Percentiles rank a stretch among this genome's conserved stretches.
Conservation (phyloP, 345 rosid species). For the Eucalyptus tenuipes region DNA sequence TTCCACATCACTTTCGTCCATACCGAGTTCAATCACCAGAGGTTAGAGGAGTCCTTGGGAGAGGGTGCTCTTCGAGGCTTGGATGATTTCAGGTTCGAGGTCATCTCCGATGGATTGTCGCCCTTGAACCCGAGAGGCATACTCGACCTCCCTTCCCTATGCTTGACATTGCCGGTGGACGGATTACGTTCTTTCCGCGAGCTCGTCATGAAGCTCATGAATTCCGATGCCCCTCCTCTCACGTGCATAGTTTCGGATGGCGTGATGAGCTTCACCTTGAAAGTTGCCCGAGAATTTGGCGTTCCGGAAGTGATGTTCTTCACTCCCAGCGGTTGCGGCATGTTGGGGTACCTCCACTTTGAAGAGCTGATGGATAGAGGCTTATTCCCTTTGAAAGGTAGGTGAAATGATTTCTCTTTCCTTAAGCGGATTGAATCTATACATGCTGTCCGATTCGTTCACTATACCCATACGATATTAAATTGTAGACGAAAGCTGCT, state of each 20-base stretch:
- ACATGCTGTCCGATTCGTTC: not conserved
- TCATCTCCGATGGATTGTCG: not conserved
- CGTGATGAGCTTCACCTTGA: slow-evolving; percentile 15
- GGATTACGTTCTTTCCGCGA: not conserved
- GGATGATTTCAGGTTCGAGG: not conserved
- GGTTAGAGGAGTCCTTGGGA: not conserved
- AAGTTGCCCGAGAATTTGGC: slow-evolving; percentile 6
- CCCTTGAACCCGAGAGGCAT: not conserved
- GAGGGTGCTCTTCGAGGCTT: not conserved
- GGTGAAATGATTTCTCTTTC: not conserved
- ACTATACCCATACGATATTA: not conserved
- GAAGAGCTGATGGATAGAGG: not conserved
- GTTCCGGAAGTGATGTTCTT: slow-evolving; percentile 5
- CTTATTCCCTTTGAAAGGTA: slow-evolving; percentile 14
- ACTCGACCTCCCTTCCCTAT: not conserved
- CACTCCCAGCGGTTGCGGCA: slow-evolving; percentile 1
- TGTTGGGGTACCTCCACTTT: not conserved
- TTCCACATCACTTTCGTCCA: not conserved
- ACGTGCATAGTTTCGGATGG: slow-evolving; percentile 21
- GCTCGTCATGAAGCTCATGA: not conserved
- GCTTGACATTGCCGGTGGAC: not conserved
- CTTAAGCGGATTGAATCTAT: not conserved
- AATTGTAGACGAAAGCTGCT: slow-evolving; percentile 10
- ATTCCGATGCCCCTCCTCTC: not conserved
- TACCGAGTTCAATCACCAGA: not conserved